A percentile compares a stretch with the other conserved stretches of the same genome.
These are phyloP conservation scores for Ruellia speciosa DNA, from an alignment of 305 asterid genomes.

Conservation along the genomic window DNA sequence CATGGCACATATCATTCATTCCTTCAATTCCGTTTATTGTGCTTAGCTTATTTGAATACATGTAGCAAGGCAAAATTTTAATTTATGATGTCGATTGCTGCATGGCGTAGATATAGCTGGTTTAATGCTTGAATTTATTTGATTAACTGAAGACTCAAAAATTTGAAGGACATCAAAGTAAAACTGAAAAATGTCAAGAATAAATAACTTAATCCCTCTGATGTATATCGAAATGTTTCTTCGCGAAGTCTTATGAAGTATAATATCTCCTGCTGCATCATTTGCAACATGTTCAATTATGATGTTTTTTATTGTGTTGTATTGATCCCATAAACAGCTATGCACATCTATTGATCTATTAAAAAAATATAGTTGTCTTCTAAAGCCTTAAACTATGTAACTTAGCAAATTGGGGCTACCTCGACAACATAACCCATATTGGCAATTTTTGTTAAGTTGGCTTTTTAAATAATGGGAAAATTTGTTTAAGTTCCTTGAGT, in stretches of 20 bases:
- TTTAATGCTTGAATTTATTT: no score
- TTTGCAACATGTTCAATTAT: background rate
- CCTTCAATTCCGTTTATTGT: no score
- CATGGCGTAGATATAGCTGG: no score
- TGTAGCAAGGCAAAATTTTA: no score
- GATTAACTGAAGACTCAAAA: no score
- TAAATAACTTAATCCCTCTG: no score
- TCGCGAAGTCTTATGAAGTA: background rate
- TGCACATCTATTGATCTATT: constrained; percentile 1
- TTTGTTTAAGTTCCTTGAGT: background rate
- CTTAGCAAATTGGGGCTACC: background rate
- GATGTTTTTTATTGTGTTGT: background rate
- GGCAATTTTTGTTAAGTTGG: no score
- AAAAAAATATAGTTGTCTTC: background rate
- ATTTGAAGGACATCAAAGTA: no score
- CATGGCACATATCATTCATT: no score
- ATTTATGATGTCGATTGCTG: no score
- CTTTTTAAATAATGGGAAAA: no score
- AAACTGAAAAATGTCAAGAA: background rate
- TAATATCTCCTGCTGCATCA: background rate
- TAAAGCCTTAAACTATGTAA: background rate
- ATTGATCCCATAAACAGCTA: background rate
- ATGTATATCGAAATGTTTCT: background rate
- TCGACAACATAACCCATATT: background rate
- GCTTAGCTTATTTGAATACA: no score